Base-by-base conservation (phyloP, 2,329 filamentous ascomycete species). In the Cercospora citrullina region DNA sequence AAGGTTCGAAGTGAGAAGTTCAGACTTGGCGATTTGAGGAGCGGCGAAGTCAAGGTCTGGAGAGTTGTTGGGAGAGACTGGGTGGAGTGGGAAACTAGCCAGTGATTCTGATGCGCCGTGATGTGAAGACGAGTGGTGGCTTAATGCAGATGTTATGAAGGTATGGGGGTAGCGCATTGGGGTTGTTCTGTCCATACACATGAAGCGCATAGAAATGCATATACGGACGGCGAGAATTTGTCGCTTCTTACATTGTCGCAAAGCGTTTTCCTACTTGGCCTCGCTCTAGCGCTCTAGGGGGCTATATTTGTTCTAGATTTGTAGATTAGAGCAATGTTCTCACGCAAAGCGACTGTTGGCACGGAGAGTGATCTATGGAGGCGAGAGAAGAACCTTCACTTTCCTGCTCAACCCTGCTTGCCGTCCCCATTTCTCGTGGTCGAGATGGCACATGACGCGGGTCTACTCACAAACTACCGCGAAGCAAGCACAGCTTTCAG, bases 1-100 rank as follows among this genome's bases (percentile, higher is more conserved):
- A 74, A 74, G 59, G 90, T 96, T 64, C 95, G 96, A 83, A 83
- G 92, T 69, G 94, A 98, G 84, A 96, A 93, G 81, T 98, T 94
- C 82, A 92, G 94, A 82, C 86, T 99, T 69, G 93, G 94, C 55
- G 95, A 99, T 81, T 77, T 99, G 78, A 87, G 92, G 77, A 94
- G 91, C 79, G 95, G 95, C 18, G 95, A 99, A 82, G 94, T 97
- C 74, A 94, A 95, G 83, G 93, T 99, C 69, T 99, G 95, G 95
- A 88, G 95, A 66, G 91, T 97, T 57, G 96, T 98, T 88, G 91
- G 92, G 45, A 87, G 92, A 75, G 90, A 87, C 77, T 99, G 94
- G 93, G 89, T 98, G 63, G 93, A 94, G 26, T 98, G 94, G 95
- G 90, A 89, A 66, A 68, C 66, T 14, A 59, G 61, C n/a, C 60